phyloP scores from a whole-genome alignment of 805 yeast species.

The Grigorovia humatica region DNA sequence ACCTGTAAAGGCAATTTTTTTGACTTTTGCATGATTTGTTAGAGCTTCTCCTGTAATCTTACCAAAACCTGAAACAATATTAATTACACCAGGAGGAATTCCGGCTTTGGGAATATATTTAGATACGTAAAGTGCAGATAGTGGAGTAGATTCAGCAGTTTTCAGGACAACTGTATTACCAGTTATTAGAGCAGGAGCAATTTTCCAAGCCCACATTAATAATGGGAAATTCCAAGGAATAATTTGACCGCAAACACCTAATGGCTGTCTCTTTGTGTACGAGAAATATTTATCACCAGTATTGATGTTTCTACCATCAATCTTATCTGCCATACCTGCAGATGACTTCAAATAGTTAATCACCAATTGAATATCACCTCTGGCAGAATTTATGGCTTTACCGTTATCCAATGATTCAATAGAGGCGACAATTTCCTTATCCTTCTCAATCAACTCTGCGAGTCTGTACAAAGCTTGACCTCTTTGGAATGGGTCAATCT shows the following conservation, averaged over 20 bases:
- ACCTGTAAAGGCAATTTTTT: constrained; percentile 41
- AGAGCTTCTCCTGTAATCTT: constrained; percentile 32
- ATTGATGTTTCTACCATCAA: constrained; percentile 48
- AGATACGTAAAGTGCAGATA: constrained; percentile 32
- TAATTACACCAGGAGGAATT: constrained; percentile 38
- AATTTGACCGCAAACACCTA: constrained; percentile 38
- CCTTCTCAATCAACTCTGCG: constrained; percentile 37
- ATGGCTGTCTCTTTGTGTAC: constrained; percentile 39
- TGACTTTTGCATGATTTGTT: constrained; percentile 32
- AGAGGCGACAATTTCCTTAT: constrained; percentile 40
- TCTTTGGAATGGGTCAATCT: constrained; percentile 35
- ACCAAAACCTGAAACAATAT: constrained; percentile 35
- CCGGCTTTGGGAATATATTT: constrained; percentile 32
- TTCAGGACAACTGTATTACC: constrained; percentile 36
- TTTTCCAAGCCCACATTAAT: constrained; percentile 39
- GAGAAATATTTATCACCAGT: constrained; percentile 44
- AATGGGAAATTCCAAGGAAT: constrained; percentile 41
- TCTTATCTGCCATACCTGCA: constrained; percentile 63
- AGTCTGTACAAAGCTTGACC: constrained; percentile 34
- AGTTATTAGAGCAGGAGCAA: constrained; percentile 42
- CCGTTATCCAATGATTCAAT: constrained; percentile 50
- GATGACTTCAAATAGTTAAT: constrained; percentile 47
- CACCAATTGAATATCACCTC: constrained; percentile 46
- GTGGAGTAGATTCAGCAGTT: constrained; percentile 37
- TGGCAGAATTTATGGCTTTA: constrained; percentile 38